phyloP scores from a whole-genome alignment of 129 eudicot species.

The Artemisia tridentata region DNA sequence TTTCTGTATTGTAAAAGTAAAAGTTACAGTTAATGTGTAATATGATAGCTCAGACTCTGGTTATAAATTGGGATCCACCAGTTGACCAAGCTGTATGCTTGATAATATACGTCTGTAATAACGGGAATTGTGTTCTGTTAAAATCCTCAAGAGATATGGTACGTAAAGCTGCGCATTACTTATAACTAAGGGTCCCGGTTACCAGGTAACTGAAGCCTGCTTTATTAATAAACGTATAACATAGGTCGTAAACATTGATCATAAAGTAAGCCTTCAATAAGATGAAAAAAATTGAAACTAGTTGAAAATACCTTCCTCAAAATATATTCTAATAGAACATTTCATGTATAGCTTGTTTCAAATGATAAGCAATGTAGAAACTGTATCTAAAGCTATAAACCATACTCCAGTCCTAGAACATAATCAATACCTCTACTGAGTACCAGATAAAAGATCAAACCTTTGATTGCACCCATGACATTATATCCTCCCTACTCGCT shows the following conservation, averaged over 20 bases:
- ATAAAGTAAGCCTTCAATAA: not conserved
- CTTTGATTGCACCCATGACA: slow-evolving; percentile 62
- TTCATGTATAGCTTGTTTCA: slow-evolving; percentile 30
- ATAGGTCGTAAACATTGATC: not conserved
- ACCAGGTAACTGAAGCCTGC: not conserved
- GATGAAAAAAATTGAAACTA: not conserved
- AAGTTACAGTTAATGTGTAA: not conserved
- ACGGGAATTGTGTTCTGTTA: not conserved
- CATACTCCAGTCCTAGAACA: slow-evolving; percentile 29
- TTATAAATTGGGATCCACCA: no score
- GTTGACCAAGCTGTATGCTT: no score
- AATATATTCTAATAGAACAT: slow-evolving; percentile 20
- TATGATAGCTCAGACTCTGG: not conserved
- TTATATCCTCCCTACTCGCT: slow-evolving; percentile 59
- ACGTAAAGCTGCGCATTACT: not conserved
- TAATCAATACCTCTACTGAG: slow-evolving; percentile 20
- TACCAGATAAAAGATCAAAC: slow-evolving; percentile 27
- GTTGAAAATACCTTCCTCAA: not conserved
- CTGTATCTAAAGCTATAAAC: slow-evolving; percentile 36
- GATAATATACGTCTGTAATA: not conserved
- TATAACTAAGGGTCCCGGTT: not conserved
- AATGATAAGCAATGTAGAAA: slow-evolving; percentile 24
- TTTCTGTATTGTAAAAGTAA: not conserved
- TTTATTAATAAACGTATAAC: not conserved
- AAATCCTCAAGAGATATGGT: not conserved